Base-by-base conservation (phyloP, 1,284 basidiomycete species). In the Ceratobasidium sp. region DNA sequence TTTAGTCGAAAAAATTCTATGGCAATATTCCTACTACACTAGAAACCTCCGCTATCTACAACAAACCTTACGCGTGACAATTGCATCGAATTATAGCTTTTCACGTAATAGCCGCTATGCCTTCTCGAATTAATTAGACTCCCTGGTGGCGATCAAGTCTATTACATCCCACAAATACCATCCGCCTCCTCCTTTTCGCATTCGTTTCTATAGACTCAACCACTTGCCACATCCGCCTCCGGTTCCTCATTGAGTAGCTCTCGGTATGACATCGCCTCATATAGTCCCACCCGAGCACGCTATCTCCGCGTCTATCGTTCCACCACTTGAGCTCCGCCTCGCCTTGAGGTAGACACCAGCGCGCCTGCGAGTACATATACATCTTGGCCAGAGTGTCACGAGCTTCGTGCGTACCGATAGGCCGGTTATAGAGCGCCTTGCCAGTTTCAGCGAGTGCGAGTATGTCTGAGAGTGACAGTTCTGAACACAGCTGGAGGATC, bases 171-270 rank as follows among this genome's bases (percentile, higher is more conserved):
- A n/a, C n/a, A n/a, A n/a, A n/a, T n/a, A n/a, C n/a, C n/a, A n/a
- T n/a, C n/a, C n/a, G n/a, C n/a, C n/a, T n/a, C n/a, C n/a, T 76
- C 74, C 42, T 7, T 40, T 52, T 67, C 64, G 52, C 74, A 67
- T 59, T 67, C 62, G 26, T 76, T n/a, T 76, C 74, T 33, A 76
- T 76, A 10, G 64, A 66, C 62, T 76, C 74, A 0, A 52, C 74
- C 20, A 64, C 64, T 40, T 54, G 56, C 74, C 74, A 76, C 1
- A 67, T 57, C 23, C 74, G 52, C 52, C 54, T 67, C 13, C 74
- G n/a, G 54, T 76, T 76, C 28, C 74, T 76, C 74, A 76, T 67
- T 17, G 74, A 76, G 42, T 67, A 52, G 56, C 74, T 76, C 3
- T 57, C 13, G 52, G 40, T 26, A 50, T 20, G 48, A 42, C 62